Evolutionary conservation across 495 filamentous ascomycete species (phyloP), one percentile per base, ranked within the genome.

Genomic region (Penicillium simplicissimum): DNA sequence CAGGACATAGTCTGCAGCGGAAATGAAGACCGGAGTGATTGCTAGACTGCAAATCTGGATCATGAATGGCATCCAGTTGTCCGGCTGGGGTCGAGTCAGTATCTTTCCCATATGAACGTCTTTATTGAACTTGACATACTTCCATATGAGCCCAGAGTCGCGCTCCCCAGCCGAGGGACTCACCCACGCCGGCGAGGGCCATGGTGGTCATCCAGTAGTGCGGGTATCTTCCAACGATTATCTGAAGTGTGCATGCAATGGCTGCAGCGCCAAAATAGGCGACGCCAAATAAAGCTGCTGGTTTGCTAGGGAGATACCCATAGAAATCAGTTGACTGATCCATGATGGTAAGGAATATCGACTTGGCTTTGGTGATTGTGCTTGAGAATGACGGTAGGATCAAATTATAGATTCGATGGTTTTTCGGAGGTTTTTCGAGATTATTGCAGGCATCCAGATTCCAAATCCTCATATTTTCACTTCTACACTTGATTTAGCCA

Each of bases 1-100:
- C 11, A 59, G 57, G 34, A 59, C 36, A 59, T 59, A 59, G 33
- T 43, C 48, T 13, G 47, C 48, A 8, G 57, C 57, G 10, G 57
- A 59, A n/a, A 59, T n/a, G 13, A 52, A 33, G 5, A 59, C 57
- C 2, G 57, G 57, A n/a, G n/a, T 52, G 34, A 59, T 21, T 31
- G 19, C 35, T 19, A 59, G 45, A 52, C 57, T 59, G 34, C 57
- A 59, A n/a, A 59, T 52, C 28, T 59, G 57, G 23, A 59, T 59
- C 57, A 59, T 52, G 23, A 52, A 59, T 8, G 57, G 33, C 57
- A 59, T 52, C 57, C 57, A 59, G 15, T 40, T 34, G 1, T 6
- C 21, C 33, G 57, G 57, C 57, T 59, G 4, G 15, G 37, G 8
- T 35, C 8, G 1, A 33, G 10, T 59, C 33, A 59, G 8, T 5